These are phyloP conservation scores for Nakazawaea molendinolei DNA, from an alignment of 805 yeast genomes.

Conservation along the genomic window DNA sequence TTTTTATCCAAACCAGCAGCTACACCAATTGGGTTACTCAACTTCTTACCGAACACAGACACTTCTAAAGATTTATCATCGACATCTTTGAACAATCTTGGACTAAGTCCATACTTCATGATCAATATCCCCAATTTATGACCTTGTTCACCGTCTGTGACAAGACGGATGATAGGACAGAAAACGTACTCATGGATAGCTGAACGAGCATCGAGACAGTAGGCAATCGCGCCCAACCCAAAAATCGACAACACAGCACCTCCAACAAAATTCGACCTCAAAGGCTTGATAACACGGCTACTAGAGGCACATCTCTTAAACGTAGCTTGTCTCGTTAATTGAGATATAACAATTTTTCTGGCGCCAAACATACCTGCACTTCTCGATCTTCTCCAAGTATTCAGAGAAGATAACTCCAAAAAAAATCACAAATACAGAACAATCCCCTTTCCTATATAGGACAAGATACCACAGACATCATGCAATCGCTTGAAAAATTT, in stretches of 20 bases:
- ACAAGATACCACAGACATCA: no score
- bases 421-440: no score
- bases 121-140: constrained; percentile 69
- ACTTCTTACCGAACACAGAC: constrained; percentile 53
- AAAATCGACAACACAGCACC: constrained; percentile 14
- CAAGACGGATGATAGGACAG: constrained; percentile 66
- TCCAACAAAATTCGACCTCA: constrained; percentile 8
- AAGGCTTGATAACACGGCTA: no score
- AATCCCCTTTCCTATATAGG: no score
- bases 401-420: no score
- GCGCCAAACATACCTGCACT: not conserved
- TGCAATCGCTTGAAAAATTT: no score
- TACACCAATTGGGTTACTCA: constrained; percentile 79
- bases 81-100: constrained; percentile 49
- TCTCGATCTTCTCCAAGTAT: no score
- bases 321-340: not conserved
- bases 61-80: constrained; percentile 50
- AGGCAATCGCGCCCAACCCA: constrained; percentile 34
- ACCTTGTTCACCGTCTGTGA: constrained; percentile 81
- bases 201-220: constrained; percentile 74
- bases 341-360: not conserved
- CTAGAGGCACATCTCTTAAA: not conserved
- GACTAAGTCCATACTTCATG: constrained; percentile 64
- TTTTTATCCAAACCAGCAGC: constrained; percentile 97
- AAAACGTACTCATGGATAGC: constrained; percentile 74